Conservation (phyloP, 2,329 filamentous ascomycete genomes). For the Cylindrodendrum hubeiense region DNA sequence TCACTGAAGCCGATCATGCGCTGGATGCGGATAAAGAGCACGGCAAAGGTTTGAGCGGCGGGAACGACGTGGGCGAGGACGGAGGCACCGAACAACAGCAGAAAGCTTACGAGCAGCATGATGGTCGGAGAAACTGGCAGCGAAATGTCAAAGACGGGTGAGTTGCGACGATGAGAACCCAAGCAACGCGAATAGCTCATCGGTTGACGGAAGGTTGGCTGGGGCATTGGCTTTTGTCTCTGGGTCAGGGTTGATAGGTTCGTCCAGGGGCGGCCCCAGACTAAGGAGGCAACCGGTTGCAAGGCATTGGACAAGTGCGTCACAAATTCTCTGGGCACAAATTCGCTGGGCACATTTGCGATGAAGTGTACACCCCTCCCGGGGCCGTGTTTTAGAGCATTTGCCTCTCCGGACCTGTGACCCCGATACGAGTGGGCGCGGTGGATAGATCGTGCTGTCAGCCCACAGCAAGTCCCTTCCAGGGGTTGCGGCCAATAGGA, state of each 20-base stretch:
- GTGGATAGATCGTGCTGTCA: background rate
- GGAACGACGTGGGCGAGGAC: background rate
- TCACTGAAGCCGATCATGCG: background rate
- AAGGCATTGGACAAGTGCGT: no score
- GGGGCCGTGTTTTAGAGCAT: background rate
- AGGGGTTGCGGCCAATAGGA: background rate
- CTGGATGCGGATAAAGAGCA: background rate
- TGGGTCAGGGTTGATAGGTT: no score
- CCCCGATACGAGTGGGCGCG: background rate
- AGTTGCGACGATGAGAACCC: no score
- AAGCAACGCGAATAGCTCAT: no score
- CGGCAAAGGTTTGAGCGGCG: background rate
- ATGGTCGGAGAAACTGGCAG: no score
- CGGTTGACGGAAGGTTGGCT: no score
- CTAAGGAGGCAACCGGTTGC: no score
- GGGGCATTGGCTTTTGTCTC: no score
- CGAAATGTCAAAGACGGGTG: no score
- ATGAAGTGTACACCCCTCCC: background rate
- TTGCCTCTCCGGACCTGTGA: background rate
- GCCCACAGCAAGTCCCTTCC: background rate
- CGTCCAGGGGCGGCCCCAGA: no score
- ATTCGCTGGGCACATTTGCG: background rate
- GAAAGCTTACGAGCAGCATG: background rate
- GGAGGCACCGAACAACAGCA: background rate
- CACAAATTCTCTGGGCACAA: background rate